These are phyloP conservation scores for Aspergillus puulaauensis DNA, from an alignment of 2,329 filamentous ascomycete genomes.

Conservation along the genomic window DNA sequence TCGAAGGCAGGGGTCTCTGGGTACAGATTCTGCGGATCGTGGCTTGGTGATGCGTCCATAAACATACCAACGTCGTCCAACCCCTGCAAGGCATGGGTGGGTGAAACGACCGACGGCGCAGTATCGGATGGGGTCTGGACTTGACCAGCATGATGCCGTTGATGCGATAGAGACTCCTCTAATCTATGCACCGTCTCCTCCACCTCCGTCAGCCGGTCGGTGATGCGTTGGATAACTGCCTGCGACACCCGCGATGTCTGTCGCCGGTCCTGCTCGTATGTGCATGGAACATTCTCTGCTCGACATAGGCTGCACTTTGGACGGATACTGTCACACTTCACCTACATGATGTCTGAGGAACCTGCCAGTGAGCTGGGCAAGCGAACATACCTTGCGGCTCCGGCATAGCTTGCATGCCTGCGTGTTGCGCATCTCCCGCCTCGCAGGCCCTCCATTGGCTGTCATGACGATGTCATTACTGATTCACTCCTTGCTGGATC, in stretches of 20 bases:
- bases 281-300: background rate
- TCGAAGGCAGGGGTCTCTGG: background rate
- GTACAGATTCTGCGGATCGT: too few species aligned
- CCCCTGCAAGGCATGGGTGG: background rate
- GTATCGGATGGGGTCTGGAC: background rate
- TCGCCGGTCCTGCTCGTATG: background rate
- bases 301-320: background rate
- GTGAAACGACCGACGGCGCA: background rate
- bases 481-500: too few species aligned
- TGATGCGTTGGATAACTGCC: background rate
- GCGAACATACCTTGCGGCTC: background rate
- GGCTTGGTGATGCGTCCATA: background rate
- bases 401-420: background rate
- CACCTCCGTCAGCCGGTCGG: background rate
- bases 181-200: background rate
- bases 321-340: background rate
- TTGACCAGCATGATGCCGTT: background rate
- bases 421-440: background rate
- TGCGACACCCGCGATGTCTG: background rate
- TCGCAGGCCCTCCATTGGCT: too few species aligned
- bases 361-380: background rate
- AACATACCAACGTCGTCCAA: background rate
- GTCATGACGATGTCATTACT: too few species aligned
- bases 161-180: background rate
- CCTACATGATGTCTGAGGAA: background rate